phyloP scores from a whole-genome alignment of 345 rosid species.

The Passiflora organensis region DNA sequence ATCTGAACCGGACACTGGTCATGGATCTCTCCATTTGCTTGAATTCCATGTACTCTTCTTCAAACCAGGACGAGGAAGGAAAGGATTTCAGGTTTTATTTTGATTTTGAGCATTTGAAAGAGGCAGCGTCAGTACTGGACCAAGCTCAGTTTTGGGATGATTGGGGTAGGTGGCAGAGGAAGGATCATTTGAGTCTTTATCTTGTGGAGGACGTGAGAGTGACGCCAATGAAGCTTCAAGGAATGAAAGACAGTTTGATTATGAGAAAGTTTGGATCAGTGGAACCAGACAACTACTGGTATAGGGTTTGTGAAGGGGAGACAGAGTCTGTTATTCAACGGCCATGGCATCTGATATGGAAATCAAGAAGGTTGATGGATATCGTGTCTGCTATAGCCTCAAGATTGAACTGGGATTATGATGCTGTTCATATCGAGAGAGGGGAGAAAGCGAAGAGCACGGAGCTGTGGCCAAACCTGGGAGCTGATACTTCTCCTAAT shows the following conservation, averaged over 20 bases:
- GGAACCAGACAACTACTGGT: conserved; percentile 95
- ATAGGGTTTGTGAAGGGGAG: conserved; percentile 93
- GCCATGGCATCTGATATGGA: conserved; percentile 91
- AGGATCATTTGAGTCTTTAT: conserved; percentile 41
- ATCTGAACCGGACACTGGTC: conserved; percentile 78
- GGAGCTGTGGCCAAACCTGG: conserved; percentile 91
- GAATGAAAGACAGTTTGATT: conserved; percentile 61
- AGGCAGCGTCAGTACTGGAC: conserved; percentile 83
- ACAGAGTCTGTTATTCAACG: conserved; percentile 66
- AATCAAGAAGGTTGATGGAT: conserved; percentile 87
- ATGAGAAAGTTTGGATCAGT: conserved; percentile 90
- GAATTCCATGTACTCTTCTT: conserved; percentile 63
- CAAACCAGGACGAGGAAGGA: conserved; percentile 82
- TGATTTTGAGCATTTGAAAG: conserved; percentile 89
- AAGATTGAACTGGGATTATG: conserved; percentile 88
- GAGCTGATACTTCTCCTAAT: conserved; percentile 57
- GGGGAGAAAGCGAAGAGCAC: conserved; percentile 77
- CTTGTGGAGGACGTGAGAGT: conserved; percentile 67
- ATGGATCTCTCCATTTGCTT: conserved; percentile 84
- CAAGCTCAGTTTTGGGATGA: conserved; percentile 76
- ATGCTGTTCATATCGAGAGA: conserved; percentile 74
- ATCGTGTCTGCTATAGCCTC: conserved; percentile 67
- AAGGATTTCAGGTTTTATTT: conserved; percentile 93
- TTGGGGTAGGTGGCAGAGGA: conserved; percentile 77
- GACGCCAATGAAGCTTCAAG: conserved; percentile 70